These are phyloP conservation scores for Onygenales sp. DNA, from an alignment of 2,329 filamentous ascomycete genomes.

Conservation along the genomic window DNA sequence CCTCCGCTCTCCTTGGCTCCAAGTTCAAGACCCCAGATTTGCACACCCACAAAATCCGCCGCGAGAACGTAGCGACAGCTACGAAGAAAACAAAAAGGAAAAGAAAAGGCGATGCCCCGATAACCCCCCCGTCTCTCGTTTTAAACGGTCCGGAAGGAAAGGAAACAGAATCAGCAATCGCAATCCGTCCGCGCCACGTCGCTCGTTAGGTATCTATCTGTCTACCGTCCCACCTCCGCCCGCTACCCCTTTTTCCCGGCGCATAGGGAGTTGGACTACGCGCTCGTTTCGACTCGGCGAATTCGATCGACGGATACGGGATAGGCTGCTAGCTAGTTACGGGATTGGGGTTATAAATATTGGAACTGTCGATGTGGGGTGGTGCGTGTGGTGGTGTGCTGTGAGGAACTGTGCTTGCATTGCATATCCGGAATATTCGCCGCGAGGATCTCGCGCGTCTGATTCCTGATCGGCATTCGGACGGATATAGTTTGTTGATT, in stretches of 20 bases:
- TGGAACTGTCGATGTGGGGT: too few relatives aligned
- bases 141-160: background rate
- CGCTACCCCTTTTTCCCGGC: background rate
- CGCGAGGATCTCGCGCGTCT: too few relatives aligned
- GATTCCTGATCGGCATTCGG: too few relatives aligned
- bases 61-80: background rate
- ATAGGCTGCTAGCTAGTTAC: too few relatives aligned
- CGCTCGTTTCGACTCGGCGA: background rate
- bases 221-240: background rate
- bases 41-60: background rate
- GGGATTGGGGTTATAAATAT: too few relatives aligned
- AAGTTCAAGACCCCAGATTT: background rate
- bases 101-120: background rate
- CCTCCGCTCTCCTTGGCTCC: background rate
- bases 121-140: background rate
- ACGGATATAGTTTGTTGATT: too few relatives aligned
- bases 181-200: too few relatives aligned
- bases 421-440: too few relatives aligned
- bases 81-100: background rate
- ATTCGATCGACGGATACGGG: too few relatives aligned
- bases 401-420: too few relatives aligned
- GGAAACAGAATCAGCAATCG: background rate
- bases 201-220: too few relatives aligned
- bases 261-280: background rate
- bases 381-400: too few relatives aligned